Conservation (phyloP, 2,329 filamentous ascomycete genomes). For the Phialophora expanda region DNA sequence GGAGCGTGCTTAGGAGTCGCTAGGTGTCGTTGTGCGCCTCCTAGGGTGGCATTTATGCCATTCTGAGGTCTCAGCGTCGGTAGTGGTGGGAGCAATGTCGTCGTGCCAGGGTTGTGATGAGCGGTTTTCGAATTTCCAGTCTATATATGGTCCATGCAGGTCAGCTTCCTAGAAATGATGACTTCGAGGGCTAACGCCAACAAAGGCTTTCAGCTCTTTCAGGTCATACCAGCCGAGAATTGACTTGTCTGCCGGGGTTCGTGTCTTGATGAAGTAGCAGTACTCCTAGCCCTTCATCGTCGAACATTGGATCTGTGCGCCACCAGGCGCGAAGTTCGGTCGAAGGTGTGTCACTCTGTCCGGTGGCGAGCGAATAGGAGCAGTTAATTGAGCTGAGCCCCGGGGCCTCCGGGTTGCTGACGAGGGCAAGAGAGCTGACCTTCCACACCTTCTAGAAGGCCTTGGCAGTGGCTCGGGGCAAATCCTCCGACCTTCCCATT, state of each 20-base stretch:
- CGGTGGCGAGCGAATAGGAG: neutral
- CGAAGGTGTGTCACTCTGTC: neutral
- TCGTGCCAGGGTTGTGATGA: neutral
- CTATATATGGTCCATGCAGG: neutral
- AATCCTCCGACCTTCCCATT: constrained; percentile 2
- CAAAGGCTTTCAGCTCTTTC: neutral
- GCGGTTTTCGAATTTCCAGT: neutral
- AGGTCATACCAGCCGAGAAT: neutral
- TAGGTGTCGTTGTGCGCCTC: neutral
- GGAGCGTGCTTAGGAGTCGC: neutral
- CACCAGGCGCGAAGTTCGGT: neutral
- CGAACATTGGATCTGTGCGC: neutral
- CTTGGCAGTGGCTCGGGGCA: constrained; percentile 2
- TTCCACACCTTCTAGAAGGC: constrained; percentile 16
- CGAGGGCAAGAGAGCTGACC: neutral
- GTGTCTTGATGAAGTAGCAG: neutral
- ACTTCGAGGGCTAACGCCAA: neutral
- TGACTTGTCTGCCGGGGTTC: neutral
- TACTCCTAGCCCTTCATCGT: neutral
- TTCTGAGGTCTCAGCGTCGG: neutral
- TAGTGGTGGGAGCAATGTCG: neutral
- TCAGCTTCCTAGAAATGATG: neutral
- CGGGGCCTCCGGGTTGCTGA: neutral
- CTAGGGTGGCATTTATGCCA: neutral
- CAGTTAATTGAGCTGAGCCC: neutral